Evolutionary conservation across 805 yeast species (phyloP), one percentile per base, ranked within the genome.

Genomic region (Brettanomyces naardenensis): DNA sequence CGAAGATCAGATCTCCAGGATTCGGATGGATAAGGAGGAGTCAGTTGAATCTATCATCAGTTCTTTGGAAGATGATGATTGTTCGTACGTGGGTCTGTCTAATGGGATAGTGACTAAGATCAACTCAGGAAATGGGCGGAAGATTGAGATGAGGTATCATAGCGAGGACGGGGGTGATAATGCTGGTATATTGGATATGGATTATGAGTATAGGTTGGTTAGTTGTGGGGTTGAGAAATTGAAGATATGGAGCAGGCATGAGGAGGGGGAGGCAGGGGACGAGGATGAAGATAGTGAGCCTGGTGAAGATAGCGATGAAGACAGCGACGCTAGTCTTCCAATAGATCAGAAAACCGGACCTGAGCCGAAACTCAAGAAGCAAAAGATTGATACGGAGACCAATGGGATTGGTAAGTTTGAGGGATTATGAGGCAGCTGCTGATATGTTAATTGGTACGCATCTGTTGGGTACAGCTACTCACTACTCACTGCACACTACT

Each of bases 201-300:
- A 90, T 56, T 75, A 56, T 46, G 82, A 81, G 39, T 92, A 87
- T 52, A 71, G 95, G 42, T 62, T 88, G 38, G 75, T 84, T 3
- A 78, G 84, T 55, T 87, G 82, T 5, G 92, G 95, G 17, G 81
- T 89, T 88, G 90, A 84, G 33, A 67, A 70, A 20, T 63, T 90
- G 40, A 81, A 79, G 48, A 65, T 90, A 5, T 90, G 97, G 97
- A 65, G 71, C 9, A 62, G 58, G 21, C 48, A 40, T 3, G 38
- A 38, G 2, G 51, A 48, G 6, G 45, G 39, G 1, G 49, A 40
- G 6, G 50, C 36, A 11, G 51, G 42, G 1, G 59, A 47, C 0
- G 64, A 52, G 2, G 65, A 53, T 2, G 63, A 50, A 6, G 62
- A 52, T 5, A 58, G 34, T 10, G 40, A 35, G 27, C 53, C 43